These are phyloP conservation scores for Candida xyloterini DNA, from an alignment of 805 yeast species.

Conservation along the genomic window DNA sequence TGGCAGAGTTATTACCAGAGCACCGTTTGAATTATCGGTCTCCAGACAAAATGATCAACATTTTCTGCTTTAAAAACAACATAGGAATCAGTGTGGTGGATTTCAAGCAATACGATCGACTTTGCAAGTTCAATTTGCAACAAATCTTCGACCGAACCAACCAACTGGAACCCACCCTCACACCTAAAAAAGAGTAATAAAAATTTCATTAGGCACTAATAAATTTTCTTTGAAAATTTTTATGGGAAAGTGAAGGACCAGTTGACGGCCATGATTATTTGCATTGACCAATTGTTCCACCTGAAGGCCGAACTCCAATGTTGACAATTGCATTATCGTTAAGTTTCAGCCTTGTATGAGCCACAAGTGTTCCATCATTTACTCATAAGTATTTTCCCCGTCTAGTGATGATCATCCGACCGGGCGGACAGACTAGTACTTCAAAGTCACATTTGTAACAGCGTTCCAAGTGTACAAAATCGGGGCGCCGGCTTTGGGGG, in stretches of 20 bases:
- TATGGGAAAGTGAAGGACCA: constrained; percentile 10
- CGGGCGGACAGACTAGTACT: constrained; percentile 49
- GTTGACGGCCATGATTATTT: constrained; percentile 44
- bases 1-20: constrained; percentile 40
- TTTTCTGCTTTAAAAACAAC: constrained; percentile 85
- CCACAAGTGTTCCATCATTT: constrained; percentile 19
- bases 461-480: constrained; percentile 51
- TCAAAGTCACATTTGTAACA: constrained; percentile 41
- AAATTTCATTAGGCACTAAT: neutral
- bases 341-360: constrained; percentile 67
- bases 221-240: constrained; percentile 5
- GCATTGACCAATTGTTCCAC: constrained; percentile 59
- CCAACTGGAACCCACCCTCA: constrained; percentile 13
- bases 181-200: neutral
- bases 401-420: constrained; percentile 39
- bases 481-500: constrained; percentile 41
- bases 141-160: constrained; percentile 60
- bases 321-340: constrained; percentile 55
- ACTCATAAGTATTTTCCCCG: constrained; percentile 10
- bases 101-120: constrained; percentile 47
- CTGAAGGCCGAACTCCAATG: constrained; percentile 45
- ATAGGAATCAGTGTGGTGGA: constrained; percentile 84
- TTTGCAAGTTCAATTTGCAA: constrained; percentile 73
- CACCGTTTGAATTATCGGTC: constrained; percentile 79
- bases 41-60: constrained; percentile 73